Base-by-base conservation (phyloP, 108 stramenopile genomes). In the Cylindrotheca closterium region DNA sequence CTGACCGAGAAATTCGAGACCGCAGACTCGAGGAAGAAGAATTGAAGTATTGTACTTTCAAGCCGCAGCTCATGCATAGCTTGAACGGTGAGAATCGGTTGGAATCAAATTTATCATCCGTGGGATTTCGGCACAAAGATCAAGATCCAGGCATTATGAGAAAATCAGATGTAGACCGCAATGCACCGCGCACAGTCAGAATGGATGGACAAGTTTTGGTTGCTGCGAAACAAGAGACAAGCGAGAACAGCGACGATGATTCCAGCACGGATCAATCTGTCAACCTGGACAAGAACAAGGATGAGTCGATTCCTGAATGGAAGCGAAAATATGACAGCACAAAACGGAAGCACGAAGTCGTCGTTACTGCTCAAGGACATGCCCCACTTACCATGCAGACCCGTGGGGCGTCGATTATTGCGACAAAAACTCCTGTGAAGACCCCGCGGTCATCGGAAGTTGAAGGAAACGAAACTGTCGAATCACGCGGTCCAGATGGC, bases 1-100 rank as follows among this genome's bases (percentile, higher is more conserved):
- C 46, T 30, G 60, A 64, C 37, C 62, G 45, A 17, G 51, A 64
- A 37, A 12, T 29, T 26, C 47, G 27, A 51, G 27, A 51, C 18
- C 25, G 47, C 4, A 17, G 3, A 31, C 47, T 30, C n/a, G 63
- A 53, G 24, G 63, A 64, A 24, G 48, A 27, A 7, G 21, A 49
- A 3, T 0, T 17, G 21, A 31, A 37, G n/a, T 28, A 64, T 19
- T 37, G n/a, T 19, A 53, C 63, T 5, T 64, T 64, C 32, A 33
- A n/a, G 32, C 63, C 63, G 37, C 7, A 7, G 7, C 37, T 42
- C 10, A 42, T 42, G 7, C 15, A 15, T 7, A 42, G 37, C 7
- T 10, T 10, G 15, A 42, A 42, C 15, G 37, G 15, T 42, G 37
- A 10, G 7, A n/a, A n/a, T n/a, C n/a, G n/a, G n/a, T n/a, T n/a